Evolutionary conservation across 192 early-diverging fungal species (phyloP).

Genomic region (Linnemannia schmuckeri): DNA sequence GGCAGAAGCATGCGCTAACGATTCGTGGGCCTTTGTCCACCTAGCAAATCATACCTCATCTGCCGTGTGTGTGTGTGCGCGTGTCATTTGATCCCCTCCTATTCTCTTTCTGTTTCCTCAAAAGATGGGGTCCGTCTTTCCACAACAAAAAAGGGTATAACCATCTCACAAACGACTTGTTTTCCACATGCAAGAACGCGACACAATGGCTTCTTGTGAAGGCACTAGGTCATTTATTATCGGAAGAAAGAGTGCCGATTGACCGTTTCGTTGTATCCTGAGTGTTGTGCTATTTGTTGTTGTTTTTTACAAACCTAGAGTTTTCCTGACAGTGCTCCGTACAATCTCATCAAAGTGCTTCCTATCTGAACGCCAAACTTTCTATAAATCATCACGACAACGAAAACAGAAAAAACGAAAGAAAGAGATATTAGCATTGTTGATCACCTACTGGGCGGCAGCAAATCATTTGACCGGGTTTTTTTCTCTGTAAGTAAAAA

Average conservation of each 20-base stretch:
- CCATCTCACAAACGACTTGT: too few species aligned
- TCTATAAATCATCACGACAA: slow-evolving; percentile 54
- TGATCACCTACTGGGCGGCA: background rate
- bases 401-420: background rate
- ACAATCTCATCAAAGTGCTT: slow-evolving; percentile 87
- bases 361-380: slow-evolving; percentile 93
- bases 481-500: background rate
- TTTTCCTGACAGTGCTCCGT: slow-evolving; percentile 77
- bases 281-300: background rate
- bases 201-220: too few species aligned
- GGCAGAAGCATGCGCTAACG: background rate
- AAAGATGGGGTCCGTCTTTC: too few species aligned
- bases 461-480: background rate
- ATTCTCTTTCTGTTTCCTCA: too few species aligned
- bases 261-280: too few species aligned
- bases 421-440: background rate
- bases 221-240: too few species aligned
- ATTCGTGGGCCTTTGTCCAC: background rate
- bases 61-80: background rate
- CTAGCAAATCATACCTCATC: background rate
- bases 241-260: too few species aligned
- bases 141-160: too few species aligned
- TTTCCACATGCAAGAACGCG: too few species aligned
- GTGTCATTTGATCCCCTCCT: background rate
- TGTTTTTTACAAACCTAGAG: slow-evolving; percentile 77